Conservation (phyloP, 495 filamentous ascomycete species). For the Neurospora sp. region DNA sequence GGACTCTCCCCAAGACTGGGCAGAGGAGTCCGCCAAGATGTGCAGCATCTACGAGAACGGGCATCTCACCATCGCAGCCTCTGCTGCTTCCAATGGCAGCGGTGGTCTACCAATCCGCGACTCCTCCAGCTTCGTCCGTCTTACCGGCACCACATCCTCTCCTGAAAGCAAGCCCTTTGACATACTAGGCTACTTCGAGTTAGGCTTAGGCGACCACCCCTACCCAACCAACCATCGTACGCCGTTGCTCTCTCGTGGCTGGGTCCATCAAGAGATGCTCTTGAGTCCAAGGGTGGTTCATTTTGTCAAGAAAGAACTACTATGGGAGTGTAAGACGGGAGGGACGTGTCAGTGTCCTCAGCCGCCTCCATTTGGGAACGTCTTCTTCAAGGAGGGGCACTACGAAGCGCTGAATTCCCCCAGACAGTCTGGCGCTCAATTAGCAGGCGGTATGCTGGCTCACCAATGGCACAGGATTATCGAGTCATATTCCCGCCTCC, state of each 20-base stretch:
- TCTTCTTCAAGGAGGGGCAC: background rate
- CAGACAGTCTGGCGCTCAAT: background rate
- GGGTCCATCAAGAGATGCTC: slow-evolving; percentile 2
- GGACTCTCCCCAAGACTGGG: slow-evolving; percentile 2
- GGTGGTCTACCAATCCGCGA: background rate
- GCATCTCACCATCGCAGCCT: slow-evolving; percentile 14
- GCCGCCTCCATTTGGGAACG: background rate
- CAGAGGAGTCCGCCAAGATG: slow-evolving; percentile 7
- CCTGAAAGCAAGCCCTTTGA: background rate
- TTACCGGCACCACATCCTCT: background rate
- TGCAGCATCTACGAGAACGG: slow-evolving; percentile 7
- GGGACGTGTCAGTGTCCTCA: background rate
- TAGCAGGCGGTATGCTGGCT: background rate
- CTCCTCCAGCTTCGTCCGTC: background rate
- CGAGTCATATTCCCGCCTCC: slow-evolving; percentile 8
- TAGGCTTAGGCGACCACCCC: background rate
- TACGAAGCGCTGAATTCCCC: background rate
- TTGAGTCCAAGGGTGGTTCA: background rate
- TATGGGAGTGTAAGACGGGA: slow-evolving; percentile 4
- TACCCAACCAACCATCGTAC: background rate
- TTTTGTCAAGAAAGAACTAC: slow-evolving; percentile 1
- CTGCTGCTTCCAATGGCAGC: slow-evolving; percentile 1
- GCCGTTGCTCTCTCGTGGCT: background rate
- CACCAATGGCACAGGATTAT: slow-evolving; percentile 8
- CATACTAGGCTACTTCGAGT: background rate